Conservation (phyloP, 768 basidiomycete species). For the Suillus americanus region DNA sequence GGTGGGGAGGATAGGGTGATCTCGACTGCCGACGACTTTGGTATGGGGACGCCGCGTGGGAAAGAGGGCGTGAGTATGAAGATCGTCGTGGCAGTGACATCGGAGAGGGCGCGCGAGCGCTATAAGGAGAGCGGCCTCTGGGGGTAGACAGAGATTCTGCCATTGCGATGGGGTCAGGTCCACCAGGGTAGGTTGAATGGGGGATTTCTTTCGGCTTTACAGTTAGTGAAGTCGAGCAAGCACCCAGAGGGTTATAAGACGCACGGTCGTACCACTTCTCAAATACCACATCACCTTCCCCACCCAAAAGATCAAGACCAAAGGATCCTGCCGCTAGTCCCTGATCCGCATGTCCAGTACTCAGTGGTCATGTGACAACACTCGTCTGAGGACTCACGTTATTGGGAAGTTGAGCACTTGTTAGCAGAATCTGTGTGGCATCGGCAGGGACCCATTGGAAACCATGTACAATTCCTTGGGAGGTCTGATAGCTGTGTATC, state of each 20-base stretch:
- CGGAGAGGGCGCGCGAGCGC: constrained; percentile 9
- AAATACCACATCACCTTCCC: constrained; percentile 38
- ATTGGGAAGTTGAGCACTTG: constrained; percentile 58
- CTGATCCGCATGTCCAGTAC: constrained; percentile 32
- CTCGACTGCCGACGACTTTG: not conserved
- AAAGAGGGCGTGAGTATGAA: constrained; percentile 14
- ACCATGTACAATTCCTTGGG: constrained; percentile 64
- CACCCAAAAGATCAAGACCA: constrained; percentile 41
- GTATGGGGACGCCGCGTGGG: constrained; percentile 29
- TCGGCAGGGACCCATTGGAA: constrained; percentile 67
- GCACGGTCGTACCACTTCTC: constrained; percentile 48
- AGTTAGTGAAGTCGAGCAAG: constrained; percentile 44
- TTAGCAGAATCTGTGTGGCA: constrained; percentile 56
- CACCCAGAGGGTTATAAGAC: constrained; percentile 30
- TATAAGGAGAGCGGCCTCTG: constrained; percentile 28
- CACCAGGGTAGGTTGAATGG: constrained; percentile 36
- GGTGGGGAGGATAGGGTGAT: constrained; percentile 3
- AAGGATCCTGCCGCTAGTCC: constrained; percentile 56
- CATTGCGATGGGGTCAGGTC: constrained; percentile 29
- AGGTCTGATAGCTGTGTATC: constrained; percentile 63
- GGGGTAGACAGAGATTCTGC: constrained; percentile 34
- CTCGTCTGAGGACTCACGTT: constrained; percentile 36
- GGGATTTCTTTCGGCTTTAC: constrained; percentile 45
- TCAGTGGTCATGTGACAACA: not conserved
- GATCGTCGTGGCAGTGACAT: constrained; percentile 22